Evolutionary conservation across 2,329 filamentous ascomycete genomes (phyloP).

Genomic region (Thielaviopsis punctulata): DNA sequence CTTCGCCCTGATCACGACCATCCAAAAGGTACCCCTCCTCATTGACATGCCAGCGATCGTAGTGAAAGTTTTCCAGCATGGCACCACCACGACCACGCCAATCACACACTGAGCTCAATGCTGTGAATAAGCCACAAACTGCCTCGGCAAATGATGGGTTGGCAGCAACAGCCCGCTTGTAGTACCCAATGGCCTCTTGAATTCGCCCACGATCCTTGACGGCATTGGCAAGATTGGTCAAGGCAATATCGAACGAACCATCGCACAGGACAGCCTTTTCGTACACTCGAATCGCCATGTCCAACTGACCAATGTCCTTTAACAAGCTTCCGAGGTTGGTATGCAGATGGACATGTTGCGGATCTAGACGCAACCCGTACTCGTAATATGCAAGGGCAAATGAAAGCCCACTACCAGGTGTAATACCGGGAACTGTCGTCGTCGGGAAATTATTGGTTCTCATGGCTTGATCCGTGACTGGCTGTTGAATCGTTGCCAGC

Average conservation of each 20-base stretch:
- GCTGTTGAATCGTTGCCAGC: conserved; percentile 80
- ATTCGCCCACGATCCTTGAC: conserved; percentile 93
- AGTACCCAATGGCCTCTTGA: conserved; percentile 80
- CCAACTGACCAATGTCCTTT: conserved; percentile 88
- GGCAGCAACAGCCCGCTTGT: conserved; percentile 74
- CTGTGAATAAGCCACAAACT: conserved; percentile 86
- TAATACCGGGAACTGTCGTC: conserved; percentile 53
- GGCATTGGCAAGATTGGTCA: conserved; percentile 92
- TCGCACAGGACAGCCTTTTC: conserved; percentile 86
- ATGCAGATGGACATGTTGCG: conserved; percentile 84
- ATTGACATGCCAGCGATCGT: conserved; percentile 88
- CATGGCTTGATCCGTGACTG: conserved; percentile 15
- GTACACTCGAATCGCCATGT: conserved; percentile 90
- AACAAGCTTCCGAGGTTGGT: conserved; percentile 90
- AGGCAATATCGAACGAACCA: conserved; percentile 85
- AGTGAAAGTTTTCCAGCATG: conserved; percentile 50
- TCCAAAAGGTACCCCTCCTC: conserved; percentile 69
- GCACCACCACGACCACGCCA: conserved; percentile 85
- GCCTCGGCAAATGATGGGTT: conserved; percentile 95
- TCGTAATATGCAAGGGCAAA: conserved; percentile 89
- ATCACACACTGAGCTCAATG: conserved; percentile 88
- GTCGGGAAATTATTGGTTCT: conserved; percentile 4
- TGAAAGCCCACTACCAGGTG: conserved; percentile 71
- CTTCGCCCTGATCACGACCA: conserved; percentile 39
- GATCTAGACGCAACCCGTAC: conserved; percentile 75